Base-by-base conservation (phyloP, 495 filamentous ascomycete genomes). In the Xylaria grammica region DNA sequence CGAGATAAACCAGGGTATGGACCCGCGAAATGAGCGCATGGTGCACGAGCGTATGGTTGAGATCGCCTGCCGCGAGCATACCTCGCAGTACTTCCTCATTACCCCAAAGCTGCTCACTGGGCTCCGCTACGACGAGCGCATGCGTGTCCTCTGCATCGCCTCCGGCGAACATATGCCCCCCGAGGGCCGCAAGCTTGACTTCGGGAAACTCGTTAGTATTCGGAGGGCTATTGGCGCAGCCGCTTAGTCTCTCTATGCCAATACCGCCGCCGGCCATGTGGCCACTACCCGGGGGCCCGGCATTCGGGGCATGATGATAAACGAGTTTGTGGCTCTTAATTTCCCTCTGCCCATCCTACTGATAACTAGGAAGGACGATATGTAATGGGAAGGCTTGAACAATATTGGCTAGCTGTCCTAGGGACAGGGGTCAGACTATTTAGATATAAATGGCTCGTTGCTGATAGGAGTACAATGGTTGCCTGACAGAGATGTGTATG, bases 1-100 rank as follows among this genome's bases (percentile, higher is more conserved):
- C 78, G 95, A 99, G 78, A 99, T 99, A 80, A 99, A 99, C 70
- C 95, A 99, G 80, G 95, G 95, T 65, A 99, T 99, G 95, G 95
- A 99, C 77, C 94, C 96, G 24, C 87, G 96, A 48, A 99, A 99
- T 77, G 95, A 99, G 79, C 88, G 95, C 46, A 93, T 97, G 84
- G 96, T 98, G 13, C 95, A 99, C 77, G 91, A 92, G 70, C 89
- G 96, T 56, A 92, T 99, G 89, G 93, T 97, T 1, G 92, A 94
- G 72, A 95, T 96, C 73, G 94, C 94, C 46, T 97, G 94, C 67
- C 81, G 83, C 67, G 86, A 90, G 72, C 82, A 87, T 67, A 91
- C 88, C 24, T 81, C 76, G 64, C 86, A 88, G 76, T 88, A 98
- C 77, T 98, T 99, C 85, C 87, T 99, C 38, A 97, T 99, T 79